Evolutionary conservation across 345 rosid genomes (phyloP), one percentile per base, ranked within the genome.

Genomic region (Raphanus sativus): DNA sequence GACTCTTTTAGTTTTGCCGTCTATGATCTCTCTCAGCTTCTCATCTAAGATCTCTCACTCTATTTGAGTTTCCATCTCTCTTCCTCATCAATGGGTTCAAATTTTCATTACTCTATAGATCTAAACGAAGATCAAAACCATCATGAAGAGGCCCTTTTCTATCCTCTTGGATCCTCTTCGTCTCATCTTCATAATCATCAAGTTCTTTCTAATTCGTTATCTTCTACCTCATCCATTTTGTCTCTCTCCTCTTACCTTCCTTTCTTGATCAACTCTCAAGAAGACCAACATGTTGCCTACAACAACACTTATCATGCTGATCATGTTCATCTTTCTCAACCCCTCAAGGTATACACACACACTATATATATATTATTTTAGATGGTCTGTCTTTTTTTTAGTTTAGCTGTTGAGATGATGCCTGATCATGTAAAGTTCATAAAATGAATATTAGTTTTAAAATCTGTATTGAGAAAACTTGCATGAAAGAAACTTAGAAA

Each of bases 61-160:
- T 33, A 60, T 73, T 64, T 63, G 64, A 58, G 64, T 68, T 60
- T 74, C 58, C 48, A 58, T 75, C 70, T 68, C 36, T 64, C 26
- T 55, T 50, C 70, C 68, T 77, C 80, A 70, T 17, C 79, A 42
- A 88, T 88, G 92, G 81, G 70, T 82, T 52, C 87, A 6, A 64
- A 76, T 67, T 76, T 78, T 65, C 81, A 80, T 72, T 87, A 86
- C 74, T 79, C 84, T 28, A 77, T 88, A 70, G 91, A 88, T 76
- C 93, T 86, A 26, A 89, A 90, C 64, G 76, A 87, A 79, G 89
- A 92, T 65, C 88, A 83, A n/a, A 75, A 77, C 70, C 87, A 86
- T 16, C 81, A 67, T 2, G 77, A 73, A 26, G 85, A 76, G 4
- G 69, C 81, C 45, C 79, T 87, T 67, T 77, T 65, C 72, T 80